These are phyloP conservation scores for Nepenthes gracilis DNA, from an alignment of 148 eudicot species.

Conservation along the genomic window DNA sequence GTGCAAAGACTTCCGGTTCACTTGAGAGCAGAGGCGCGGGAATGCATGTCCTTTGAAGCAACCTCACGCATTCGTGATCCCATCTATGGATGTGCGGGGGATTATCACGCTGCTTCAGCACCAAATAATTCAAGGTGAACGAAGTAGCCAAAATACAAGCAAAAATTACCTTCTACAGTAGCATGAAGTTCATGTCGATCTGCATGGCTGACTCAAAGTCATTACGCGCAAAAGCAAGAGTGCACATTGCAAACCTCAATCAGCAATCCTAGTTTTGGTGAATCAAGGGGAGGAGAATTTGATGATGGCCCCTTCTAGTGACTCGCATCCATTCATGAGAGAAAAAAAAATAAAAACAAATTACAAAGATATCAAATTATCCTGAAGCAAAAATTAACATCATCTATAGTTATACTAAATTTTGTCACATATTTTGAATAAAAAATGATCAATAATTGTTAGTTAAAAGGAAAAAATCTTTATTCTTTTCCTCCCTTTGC, in stretches of 20 bases:
- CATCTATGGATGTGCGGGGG: conserved; percentile 25
- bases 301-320: neutral
- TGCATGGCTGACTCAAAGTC: too few species aligned
- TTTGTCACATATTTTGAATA: too few species aligned
- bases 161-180: conserved; percentile 10
- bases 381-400: too few species aligned
- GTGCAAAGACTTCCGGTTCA: conserved; percentile 20
- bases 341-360: too few species aligned
- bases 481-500: too few species aligned
- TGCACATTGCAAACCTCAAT: neutral
- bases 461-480: too few species aligned
- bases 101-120: conserved; percentile 22
- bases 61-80: conserved; percentile 28
- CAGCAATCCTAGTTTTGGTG: neutral
- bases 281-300: neutral
- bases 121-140: conserved; percentile 25
- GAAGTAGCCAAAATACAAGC: conserved; percentile 24
- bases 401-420: too few species aligned
- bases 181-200: neutral
- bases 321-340: too few species aligned
- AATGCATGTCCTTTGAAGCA: conserved; percentile 30
- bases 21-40: conserved; percentile 16
- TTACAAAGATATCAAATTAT: too few species aligned
- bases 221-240: neutral
- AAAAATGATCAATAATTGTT: too few species aligned